phyloP scores from a whole-genome alignment of 441 rosid genomes.

The Manihot esculenta region DNA sequence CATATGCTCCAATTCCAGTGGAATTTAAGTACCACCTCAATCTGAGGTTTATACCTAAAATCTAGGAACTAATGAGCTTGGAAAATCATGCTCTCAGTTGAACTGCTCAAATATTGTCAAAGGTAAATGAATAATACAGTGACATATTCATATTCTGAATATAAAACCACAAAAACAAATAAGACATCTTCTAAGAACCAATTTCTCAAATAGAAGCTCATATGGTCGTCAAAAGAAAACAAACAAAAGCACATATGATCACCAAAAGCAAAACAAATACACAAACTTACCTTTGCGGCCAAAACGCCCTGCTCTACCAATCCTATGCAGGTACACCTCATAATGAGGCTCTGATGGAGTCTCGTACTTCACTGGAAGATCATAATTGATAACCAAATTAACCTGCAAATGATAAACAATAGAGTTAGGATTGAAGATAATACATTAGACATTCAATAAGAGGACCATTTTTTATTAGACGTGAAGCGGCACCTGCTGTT shows the following conservation, averaged over 20 bases:
- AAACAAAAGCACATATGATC: no score
- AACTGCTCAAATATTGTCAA: background rate
- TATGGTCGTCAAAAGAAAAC: background rate
- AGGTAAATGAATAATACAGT: background rate
- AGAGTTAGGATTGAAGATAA: background rate
- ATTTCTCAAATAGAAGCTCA: background rate
- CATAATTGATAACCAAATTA: constrained; percentile 84
- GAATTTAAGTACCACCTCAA: background rate
- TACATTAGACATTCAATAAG: background rate
- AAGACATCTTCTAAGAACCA: background rate
- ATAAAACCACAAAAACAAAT: background rate
- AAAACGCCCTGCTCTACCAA: constrained; percentile 98
- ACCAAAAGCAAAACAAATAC: no score
- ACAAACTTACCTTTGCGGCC: constrained; percentile 77
- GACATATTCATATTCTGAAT: background rate
- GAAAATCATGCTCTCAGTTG: background rate
- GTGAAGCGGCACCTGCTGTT: constrained; percentile 55
- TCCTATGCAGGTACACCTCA: constrained; percentile 93
- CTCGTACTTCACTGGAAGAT: constrained; percentile 65
- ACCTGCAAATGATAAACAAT: constrained; percentile 42
- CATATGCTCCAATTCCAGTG: background rate
- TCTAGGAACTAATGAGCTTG: background rate
- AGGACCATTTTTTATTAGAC: background rate
- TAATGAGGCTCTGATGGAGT: constrained; percentile 66
- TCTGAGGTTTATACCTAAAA: background rate